Base-by-base conservation (phyloP, 129 eudicot species). In the Glebionis coronaria region DNA sequence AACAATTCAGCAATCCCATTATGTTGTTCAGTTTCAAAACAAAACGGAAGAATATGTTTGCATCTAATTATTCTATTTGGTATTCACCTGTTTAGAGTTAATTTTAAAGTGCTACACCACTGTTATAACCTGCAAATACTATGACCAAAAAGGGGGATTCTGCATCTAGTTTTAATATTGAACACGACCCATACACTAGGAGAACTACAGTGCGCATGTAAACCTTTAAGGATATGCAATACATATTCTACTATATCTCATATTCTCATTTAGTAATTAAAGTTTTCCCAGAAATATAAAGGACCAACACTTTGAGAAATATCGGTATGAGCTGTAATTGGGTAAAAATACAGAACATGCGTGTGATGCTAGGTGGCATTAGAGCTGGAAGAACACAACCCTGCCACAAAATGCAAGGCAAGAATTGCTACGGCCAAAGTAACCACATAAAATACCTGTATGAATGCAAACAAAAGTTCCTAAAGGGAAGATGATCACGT, bases 11-110 rank as follows among this genome's bases (percentile, higher is more conserved):
- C 87, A 9, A 87, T 87, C 42, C 95, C 95, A 23, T 83, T 87
- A 69, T 87, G 90, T 61, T 83, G 84, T 70, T 81, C 95, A n/a
- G 87, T 87, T 70, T 87, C 95, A 53, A 84, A 55, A 87, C 82
- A 31, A 87, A 84, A 10, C 83, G 85, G 44, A 76, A 84, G 25
- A 87, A 84, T 59, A 87, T 84, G 12, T 84, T 81, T 23, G 25
- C 25, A 23, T 23, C 25, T 23, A 23, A 23, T 23, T 23, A 23
- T 23, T 23, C 25, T 23, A 23, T 23, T 23, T 23, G 25, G 25
- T 1, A 23, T 23, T 23, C 25, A 23, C 25, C 25, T 23, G 25
- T 23, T 23, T 1, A 23, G 25, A 23, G 25, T 23, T 23, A 23
- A 23, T 23, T 23, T 23, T 23, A 23, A 23, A 23, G 25, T 23